phyloP scores from a whole-genome alignment of 148 eudicot genomes.

The Linanthus parryae region DNA sequence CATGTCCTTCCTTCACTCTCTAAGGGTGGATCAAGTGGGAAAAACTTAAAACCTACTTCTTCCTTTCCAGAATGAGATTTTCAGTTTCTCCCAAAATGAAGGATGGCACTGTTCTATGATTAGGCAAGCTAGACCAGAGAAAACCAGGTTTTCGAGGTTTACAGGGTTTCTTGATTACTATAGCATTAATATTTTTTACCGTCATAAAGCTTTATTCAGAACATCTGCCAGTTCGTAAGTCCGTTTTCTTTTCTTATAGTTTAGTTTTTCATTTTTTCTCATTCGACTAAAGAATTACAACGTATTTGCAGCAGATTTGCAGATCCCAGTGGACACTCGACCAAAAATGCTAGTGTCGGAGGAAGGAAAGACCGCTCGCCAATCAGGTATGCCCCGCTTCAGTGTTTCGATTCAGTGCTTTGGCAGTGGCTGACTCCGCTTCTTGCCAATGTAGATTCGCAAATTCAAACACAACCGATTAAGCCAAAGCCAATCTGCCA shows the following conservation, averaged over 20 bases:
- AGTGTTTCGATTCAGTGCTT: too few relatives aligned
- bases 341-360: conserved; percentile 16
- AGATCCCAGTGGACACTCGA: conserved; percentile 5
- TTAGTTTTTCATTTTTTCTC: background rate
- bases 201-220: conserved; percentile 21
- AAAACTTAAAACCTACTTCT: too few relatives aligned
- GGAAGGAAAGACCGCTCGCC: conserved; percentile 6
- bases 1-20: too few relatives aligned
- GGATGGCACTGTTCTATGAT: too few relatives aligned
- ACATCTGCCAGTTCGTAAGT: conserved; percentile 24
- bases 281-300: background rate
- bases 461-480: background rate
- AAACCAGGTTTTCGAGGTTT: conserved; percentile 22
- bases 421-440: too few relatives aligned
- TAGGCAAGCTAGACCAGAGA: too few relatives aligned
- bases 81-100: too few relatives aligned
- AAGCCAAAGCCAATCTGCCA: conserved; percentile 30
- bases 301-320: conserved; percentile 19
- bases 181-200: conserved; percentile 10
- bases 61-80: too few relatives aligned
- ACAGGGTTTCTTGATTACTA: conserved; percentile 14
- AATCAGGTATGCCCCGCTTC: conserved; percentile 8
- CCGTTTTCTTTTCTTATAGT: too few relatives aligned
- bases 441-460: background rate
- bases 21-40: too few relatives aligned